Base-by-base conservation (phyloP, 345 rosid genomes). In the Viola odorata region DNA sequence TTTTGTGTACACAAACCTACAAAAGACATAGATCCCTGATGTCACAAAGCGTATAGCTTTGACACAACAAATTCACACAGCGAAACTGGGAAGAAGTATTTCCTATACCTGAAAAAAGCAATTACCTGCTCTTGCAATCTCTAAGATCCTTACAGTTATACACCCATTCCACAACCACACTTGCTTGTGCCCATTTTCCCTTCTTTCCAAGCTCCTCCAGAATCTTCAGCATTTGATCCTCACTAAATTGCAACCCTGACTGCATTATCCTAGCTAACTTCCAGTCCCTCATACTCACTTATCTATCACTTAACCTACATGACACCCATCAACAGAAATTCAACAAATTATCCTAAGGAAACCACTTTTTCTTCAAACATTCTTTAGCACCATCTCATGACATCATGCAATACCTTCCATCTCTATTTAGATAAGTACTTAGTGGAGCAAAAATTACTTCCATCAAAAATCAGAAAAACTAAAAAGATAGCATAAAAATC, bases 1-100 rank as follows among this genome's bases (percentile, higher is more conserved):
- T 68, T 89, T 87, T 57, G 98, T 89, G 80, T 85, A 87, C 61
- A 92, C 98, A 87, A 87, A 92, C 88, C 98, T 92, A 75, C 75
- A 80, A 68, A 56, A 37, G 67, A 50, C 47, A 72, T 37, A 52
- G 47, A 54, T 23, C 14, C 55, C 5, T 41, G 23, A 8, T 13
- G 41, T 39, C 50, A 41, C 41, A 55, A 8, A 12, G 6, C 4
- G 37, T 42, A 37, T 40, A 58, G 12, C 37, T 37, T 32, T 16
- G 37, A 64, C 1, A 23, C 32, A 23, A 23, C 32, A 2, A 23
- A 23, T 23, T 23, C 32, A 23, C 32, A 23, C 32, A 23, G 32
- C 32, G 32, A 23, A 23, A 23, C 32, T 23, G 32, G 32, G n/a
- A n/a, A 45, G 5, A 47, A 47, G 16, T 15, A 9, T 9, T 42